Percentiles rank a stretch among this genome's conserved stretches.
Evolutionary conservation across 139 green algal genomes (phyloP).

Genomic region (Closterium sp.): DNA sequence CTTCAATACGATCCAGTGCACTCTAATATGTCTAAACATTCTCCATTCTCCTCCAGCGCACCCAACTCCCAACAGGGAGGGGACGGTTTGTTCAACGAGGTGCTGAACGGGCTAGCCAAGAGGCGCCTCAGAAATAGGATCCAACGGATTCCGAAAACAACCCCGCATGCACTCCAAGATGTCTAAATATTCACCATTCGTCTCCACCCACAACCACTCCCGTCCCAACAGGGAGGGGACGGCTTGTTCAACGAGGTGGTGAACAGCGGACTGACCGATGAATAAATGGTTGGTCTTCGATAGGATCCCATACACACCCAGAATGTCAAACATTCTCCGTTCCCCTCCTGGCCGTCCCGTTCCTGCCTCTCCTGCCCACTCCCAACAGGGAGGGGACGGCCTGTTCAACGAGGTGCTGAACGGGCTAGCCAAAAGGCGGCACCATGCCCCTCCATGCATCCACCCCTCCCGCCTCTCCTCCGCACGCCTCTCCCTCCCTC

Average conservation of each 20-base stretch:
- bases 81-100: slow-evolving; percentile 86
- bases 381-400: slow-evolving; percentile 73
- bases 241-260: too few relatives aligned
- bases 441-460: slow-evolving; percentile 9
- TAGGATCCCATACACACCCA: too few relatives aligned
- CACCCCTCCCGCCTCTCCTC: not conserved
- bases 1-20: too few relatives aligned
- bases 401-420: slow-evolving; percentile 88
- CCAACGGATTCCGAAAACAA: not conserved
- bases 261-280: too few relatives aligned
- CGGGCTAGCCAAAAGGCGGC: slow-evolving; percentile 60
- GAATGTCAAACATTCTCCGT: too few relatives aligned
- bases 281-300: too few relatives aligned
- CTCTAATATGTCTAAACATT: not conserved
- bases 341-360: too few relatives aligned
- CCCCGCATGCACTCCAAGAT: not conserved
- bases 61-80: slow-evolving; percentile 58
- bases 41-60: not conserved
- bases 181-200: not conserved
- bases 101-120: slow-evolving; percentile 74
- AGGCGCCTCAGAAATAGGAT: not conserved
- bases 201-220: too few relatives aligned
- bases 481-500: not conserved
- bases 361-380: not conserved
- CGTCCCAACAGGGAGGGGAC: too few relatives aligned